These are phyloP conservation scores for Colletotrichum sublineola DNA, from an alignment of 2,329 filamentous ascomycete genomes.

Conservation along the genomic window DNA sequence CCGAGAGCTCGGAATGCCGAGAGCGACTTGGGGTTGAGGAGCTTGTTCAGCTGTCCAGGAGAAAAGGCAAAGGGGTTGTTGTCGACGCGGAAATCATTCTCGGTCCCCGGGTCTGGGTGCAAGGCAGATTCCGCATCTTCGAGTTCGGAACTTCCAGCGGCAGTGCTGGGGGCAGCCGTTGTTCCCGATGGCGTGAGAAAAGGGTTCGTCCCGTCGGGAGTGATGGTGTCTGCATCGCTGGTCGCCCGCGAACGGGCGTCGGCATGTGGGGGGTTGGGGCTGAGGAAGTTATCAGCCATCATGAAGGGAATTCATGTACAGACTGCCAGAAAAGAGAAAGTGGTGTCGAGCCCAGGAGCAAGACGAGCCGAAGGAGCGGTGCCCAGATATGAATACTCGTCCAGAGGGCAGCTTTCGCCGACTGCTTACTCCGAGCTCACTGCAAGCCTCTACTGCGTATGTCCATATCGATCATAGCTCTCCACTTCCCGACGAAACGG, in stretches of 20 bases:
- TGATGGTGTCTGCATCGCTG: constrained; percentile 40
- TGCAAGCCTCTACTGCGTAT: neutral
- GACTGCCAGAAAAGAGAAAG: constrained; percentile 20
- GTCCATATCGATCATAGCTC: constrained; percentile 27
- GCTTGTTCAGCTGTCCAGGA: constrained; percentile 79
- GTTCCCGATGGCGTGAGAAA: constrained; percentile 45
- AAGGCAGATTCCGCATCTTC: constrained; percentile 64
- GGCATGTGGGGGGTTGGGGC: constrained; percentile 33
- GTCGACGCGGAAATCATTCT: constrained; percentile 75
- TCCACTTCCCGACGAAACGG: constrained; percentile 23
- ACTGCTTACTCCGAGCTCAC: constrained; percentile 15
- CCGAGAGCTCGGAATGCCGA: constrained; percentile 80
- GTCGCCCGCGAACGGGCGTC: constrained; percentile 33
- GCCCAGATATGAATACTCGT: constrained; percentile 36
- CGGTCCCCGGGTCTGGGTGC: constrained; percentile 76
- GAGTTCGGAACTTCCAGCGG: constrained; percentile 36
- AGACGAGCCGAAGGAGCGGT: constrained; percentile 35
- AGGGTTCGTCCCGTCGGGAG: constrained; percentile 40
- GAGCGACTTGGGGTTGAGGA: constrained; percentile 81
- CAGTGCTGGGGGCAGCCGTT: constrained; percentile 33
- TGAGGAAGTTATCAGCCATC: constrained; percentile 35
- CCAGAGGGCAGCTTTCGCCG: constrained; percentile 31
- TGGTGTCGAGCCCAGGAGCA: constrained; percentile 36
- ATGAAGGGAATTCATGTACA: constrained; percentile 23
- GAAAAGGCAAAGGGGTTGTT: constrained; percentile 83